Evolutionary conservation across 2,329 filamentous ascomycete species (phyloP), one percentile per base, ranked within the genome.

Genomic region (Chaetomium sp.): DNA sequence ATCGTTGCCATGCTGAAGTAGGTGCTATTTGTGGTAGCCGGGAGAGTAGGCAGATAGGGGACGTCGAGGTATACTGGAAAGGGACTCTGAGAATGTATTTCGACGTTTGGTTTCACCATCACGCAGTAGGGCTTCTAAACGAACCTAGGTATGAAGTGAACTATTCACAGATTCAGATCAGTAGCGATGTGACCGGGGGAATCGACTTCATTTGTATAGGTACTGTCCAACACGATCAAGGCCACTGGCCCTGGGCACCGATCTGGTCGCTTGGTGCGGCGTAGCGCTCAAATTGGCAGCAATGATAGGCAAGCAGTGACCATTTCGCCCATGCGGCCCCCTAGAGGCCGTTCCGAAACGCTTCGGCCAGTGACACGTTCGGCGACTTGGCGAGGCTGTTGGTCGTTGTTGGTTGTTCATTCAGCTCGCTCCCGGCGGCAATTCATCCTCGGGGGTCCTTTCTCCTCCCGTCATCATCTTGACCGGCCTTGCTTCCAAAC

Each of bases 1-100:
- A 57, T 57, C 10, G n/a, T 57, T 27, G 54, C 54, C 7, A 21
- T 25, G 31, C 31, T 38, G n/a, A 57, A 57, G 33, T 57, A 47
- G n/a, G 42, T n/a, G n/a, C 13, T 38, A 3, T 1, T 19, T 5
- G 35, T 38, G n/a, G 45, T 4, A 9, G 8, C 6, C 7, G 4
- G n/a, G 45, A 10, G 3, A 6, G 1, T 23, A 19, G 19, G n/a
- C 4, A 4, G n/a, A 10, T 3, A 47, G 45, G n/a, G 2, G n/a
- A 19, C 10, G 21, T 10, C 6, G 7, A 23, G 45, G n/a, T 3
- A 4, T 4, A 47, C 5, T 9, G 8, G 8, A 10, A 27, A 6
- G 16, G 16, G 38, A 7, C 1, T 42, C 16, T 19, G 16, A 7
- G 38, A 19, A 42, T 42, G 38, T n/a, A 42, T 42, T n/a, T 42